These are phyloP conservation scores for Rhipidocladum racemiflorum DNA, from an alignment of 176 grass and related monocot genomes.

Conservation along the genomic window DNA sequence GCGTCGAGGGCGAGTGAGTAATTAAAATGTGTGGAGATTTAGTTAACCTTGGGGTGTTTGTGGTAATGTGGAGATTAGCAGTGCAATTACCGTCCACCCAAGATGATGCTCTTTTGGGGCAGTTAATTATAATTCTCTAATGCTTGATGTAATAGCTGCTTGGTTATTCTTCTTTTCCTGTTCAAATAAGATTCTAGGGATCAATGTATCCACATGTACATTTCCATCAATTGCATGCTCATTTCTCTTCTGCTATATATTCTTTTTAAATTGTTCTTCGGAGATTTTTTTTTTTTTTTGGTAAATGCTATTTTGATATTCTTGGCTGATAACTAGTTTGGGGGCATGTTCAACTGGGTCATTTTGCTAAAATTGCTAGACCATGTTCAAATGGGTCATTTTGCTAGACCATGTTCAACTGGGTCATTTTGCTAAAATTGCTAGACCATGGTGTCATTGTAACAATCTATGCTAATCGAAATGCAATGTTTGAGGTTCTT, in stretches of 20 bases:
- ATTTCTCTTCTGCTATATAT: not conserved
- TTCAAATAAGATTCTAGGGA: conserved; percentile 35
- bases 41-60: conserved; percentile 38
- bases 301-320: not conserved
- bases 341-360: not conserved
- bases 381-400: not conserved
- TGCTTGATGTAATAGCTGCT: conserved; percentile 31
- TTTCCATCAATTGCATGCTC: conserved; percentile 14
- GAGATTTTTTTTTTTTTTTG: not conserved
- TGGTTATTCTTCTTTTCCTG: not conserved
- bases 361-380: not conserved
- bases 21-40: conserved; percentile 8
- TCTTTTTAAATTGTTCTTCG: not conserved
- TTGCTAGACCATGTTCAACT: not conserved
- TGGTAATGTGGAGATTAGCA: conserved; percentile 32
- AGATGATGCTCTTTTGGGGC: conserved; percentile 28
- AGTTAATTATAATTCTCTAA: conserved; percentile 32
- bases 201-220: conserved; percentile 25
- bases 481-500: not conserved
- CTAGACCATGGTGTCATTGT: not conserved
- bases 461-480: not conserved
- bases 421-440: not conserved
- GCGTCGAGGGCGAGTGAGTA: conserved; percentile 10
- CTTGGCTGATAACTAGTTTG: not conserved
- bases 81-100: conserved; percentile 32